These are phyloP conservation scores for Talaromyces sp. DNA, from an alignment of 2,329 filamentous ascomycete species.

Conservation along the genomic window DNA sequence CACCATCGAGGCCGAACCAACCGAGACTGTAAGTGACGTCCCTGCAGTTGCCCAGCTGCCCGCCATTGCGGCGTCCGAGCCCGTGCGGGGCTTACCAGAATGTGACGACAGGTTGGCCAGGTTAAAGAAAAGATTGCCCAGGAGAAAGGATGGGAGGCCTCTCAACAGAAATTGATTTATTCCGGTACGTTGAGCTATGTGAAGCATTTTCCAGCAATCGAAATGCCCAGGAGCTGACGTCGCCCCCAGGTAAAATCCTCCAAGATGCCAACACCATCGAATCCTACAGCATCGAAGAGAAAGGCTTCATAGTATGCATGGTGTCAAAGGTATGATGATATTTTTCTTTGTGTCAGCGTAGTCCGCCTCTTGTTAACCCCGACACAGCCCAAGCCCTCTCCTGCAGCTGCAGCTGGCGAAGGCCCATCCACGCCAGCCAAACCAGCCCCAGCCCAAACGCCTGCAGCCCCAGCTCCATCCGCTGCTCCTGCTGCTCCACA, in stretches of 20 bases:
- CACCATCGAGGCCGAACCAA: slow-evolving; percentile 87
- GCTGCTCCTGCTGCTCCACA: slow-evolving; percentile 36
- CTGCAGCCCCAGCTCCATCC: slow-evolving; percentile 47
- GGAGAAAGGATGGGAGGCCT: slow-evolving; percentile 91
- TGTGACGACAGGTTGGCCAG: slow-evolving; percentile 63
- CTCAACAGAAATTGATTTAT: slow-evolving; percentile 94
- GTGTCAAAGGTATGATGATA: slow-evolving; percentile 72
- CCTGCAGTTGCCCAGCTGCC: slow-evolving; percentile 7
- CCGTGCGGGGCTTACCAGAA: slow-evolving; percentile 31
- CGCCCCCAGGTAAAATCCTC: slow-evolving; percentile 80
- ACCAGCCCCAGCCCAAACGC: slow-evolving; percentile 31
- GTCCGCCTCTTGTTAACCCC: slow-evolving; percentile 16
- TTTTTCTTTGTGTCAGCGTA: background rate
- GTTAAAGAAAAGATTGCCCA: slow-evolving; percentile 89
- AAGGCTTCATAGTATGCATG: slow-evolving; percentile 99
- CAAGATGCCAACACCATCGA: slow-evolving; percentile 96
- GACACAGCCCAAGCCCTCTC: slow-evolving; percentile 60
- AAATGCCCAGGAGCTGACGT: background rate
- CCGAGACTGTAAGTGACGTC: slow-evolving; percentile 68
- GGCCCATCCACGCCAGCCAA: slow-evolving; percentile 35
- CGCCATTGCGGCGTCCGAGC: slow-evolving; percentile 9
- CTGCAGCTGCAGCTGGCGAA: slow-evolving; percentile 26
- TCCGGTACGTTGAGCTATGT: slow-evolving; percentile 61
- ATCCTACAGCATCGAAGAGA: slow-evolving; percentile 98
- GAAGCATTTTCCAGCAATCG: background rate